phyloP scores from a whole-genome alignment of 2,329 filamentous ascomycete genomes.

The Aureobasidium sp. region DNA sequence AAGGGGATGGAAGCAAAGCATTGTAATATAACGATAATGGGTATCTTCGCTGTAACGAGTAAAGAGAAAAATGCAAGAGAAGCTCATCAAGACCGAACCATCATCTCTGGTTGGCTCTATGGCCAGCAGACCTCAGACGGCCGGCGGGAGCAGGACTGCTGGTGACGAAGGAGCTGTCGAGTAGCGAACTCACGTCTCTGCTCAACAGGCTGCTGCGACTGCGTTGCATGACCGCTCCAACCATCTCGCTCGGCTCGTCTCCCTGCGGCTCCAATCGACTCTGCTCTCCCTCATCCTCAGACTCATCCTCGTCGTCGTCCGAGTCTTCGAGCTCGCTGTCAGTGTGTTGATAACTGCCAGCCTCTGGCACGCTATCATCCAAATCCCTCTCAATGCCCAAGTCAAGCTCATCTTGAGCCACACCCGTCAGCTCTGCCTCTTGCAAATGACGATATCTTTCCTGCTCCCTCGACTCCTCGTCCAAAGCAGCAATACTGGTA shows the following conservation, averaged over 20 bases:
- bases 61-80: not conserved
- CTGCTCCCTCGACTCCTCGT: constrained; percentile 31
- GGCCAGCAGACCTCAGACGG: constrained; percentile 9
- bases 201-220: constrained; percentile 26
- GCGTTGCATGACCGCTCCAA: not conserved
- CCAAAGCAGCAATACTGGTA: constrained; percentile 35
- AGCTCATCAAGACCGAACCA: not conserved
- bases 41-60: constrained; percentile 11
- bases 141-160: constrained; percentile 29
- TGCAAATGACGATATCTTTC: constrained; percentile 39
- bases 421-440: constrained; percentile 41
- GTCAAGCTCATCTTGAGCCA: constrained; percentile 42
- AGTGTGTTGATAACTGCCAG: constrained; percentile 48
- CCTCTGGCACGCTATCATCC: constrained; percentile 47
- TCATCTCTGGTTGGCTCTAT: constrained; percentile 13
- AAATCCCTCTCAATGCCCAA: constrained; percentile 33
- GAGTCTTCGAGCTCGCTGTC: constrained; percentile 45
- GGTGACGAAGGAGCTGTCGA: constrained; percentile 32
- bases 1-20: not conserved
- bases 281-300: constrained; percentile 21
- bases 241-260: not conserved
- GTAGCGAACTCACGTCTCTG: constrained; percentile 28
- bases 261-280: constrained; percentile 20
- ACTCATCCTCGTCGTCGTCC: constrained; percentile 17
- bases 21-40: constrained; percentile 8